A percentile compares a stretch with the other conserved stretches of the same genome.
These are phyloP conservation scores for Calocera cornea DNA, from an alignment of 768 basidiomycete genomes.

Conservation along the genomic window DNA sequence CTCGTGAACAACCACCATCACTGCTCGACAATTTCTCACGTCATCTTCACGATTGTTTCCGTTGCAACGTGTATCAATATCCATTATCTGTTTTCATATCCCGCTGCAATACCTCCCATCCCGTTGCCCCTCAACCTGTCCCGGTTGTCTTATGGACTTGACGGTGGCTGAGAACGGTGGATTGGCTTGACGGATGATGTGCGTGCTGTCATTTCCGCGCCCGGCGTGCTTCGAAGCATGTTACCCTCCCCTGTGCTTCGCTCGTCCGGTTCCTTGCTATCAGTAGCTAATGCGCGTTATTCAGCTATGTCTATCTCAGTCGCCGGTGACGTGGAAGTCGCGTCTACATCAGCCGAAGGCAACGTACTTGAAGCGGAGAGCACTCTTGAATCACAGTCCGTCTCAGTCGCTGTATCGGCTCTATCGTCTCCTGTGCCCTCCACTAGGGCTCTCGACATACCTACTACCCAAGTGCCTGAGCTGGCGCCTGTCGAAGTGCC, in stretches of 20 bases:
- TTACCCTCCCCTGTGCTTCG: conserved; percentile 2
- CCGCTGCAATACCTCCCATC: not conserved
- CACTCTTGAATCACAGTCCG: not conserved
- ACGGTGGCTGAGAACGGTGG: not conserved
- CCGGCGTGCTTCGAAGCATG: conserved; percentile 1
- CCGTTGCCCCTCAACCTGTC: not conserved
- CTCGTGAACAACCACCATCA: not conserved
- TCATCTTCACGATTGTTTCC: not conserved
- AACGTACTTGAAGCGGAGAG: not conserved
- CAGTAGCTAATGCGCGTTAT: not conserved
- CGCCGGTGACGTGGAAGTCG: not conserved
- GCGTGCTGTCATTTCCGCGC: not conserved
- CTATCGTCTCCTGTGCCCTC: not conserved
- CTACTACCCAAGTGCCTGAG: not conserved
- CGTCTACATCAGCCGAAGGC: not conserved
- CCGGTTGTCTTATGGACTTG: not conserved
- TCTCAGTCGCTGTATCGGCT: not conserved
- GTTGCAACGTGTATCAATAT: not conserved
- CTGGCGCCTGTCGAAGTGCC: not conserved
- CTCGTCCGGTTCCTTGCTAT: not conserved
- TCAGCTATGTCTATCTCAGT: not conserved
- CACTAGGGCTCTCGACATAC: not conserved
- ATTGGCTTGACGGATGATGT: not conserved
- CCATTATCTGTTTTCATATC: not conserved
- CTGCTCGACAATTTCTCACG: not conserved